Percentiles rank a stretch among this genome's conserved stretches.
Evolutionary conservation across 371 early-diverging fungal species (phyloP).

Genomic region (Conidiobolus incongruus): DNA sequence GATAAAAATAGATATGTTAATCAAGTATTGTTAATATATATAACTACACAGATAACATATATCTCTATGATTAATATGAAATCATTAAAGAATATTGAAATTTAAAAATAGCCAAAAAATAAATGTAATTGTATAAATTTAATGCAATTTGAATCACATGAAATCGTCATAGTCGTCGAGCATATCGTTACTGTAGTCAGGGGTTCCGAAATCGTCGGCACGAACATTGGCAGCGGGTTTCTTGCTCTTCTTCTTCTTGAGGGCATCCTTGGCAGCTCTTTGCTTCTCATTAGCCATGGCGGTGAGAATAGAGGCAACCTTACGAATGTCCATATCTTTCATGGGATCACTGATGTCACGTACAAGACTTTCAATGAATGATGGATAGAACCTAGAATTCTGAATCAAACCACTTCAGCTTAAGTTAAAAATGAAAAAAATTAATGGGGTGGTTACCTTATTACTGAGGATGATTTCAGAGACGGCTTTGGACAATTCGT

Average conservation of each 20-base stretch:
- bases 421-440: background rate
- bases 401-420: constrained; percentile 6
- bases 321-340: constrained; percentile 61
- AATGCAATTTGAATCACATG: too few species aligned
- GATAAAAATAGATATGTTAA: too few species aligned
- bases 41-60: too few species aligned
- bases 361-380: constrained; percentile 55
- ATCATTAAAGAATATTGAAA: too few species aligned
- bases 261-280: constrained; percentile 39
- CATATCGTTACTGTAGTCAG: too few species aligned
- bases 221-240: too few species aligned
- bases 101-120: too few species aligned
- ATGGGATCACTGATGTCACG: constrained; percentile 55
- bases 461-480: constrained; percentile 39
- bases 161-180: too few species aligned
- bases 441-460: constrained; percentile 33
- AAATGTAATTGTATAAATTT: too few species aligned
- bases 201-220: too few species aligned
- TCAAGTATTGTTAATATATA: too few species aligned
- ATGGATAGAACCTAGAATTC: constrained; percentile 20
- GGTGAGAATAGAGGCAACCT: constrained; percentile 45
- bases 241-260: constrained; percentile 40
- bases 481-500: constrained; percentile 40
- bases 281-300: constrained; percentile 82
- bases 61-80: too few species aligned